These are phyloP conservation scores for Tephrocybe rancida DNA, from an alignment of 768 basidiomycete genomes.

Conservation along the genomic window DNA sequence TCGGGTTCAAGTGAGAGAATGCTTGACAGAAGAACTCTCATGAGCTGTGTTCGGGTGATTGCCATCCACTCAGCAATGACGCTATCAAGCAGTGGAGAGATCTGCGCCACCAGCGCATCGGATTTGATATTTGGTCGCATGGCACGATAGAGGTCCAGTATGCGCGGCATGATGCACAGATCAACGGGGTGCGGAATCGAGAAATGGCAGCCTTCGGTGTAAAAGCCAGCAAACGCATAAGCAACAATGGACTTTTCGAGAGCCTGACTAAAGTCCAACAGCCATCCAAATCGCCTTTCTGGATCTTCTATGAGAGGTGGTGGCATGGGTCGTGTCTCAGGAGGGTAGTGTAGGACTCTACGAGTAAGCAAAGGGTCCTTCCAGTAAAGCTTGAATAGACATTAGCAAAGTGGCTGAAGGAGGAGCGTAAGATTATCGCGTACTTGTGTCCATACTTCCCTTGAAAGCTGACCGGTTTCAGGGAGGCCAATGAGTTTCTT, in stretches of 20 bases:
- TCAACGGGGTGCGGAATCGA: slow-evolving; percentile 1
- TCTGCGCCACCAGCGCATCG: neutral
- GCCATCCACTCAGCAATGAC: neutral
- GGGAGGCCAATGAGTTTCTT: too few species aligned
- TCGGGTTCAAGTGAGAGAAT: neutral
- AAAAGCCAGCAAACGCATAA: neutral
- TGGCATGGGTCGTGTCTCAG: too few species aligned
- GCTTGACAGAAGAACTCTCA: neutral
- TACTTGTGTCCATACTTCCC: too few species aligned
- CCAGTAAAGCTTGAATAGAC: too few species aligned
- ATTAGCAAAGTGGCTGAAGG: too few species aligned
- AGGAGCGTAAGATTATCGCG: too few species aligned
- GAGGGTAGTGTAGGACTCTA: too few species aligned
- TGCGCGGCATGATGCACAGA: neutral
- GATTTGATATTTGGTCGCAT: neutral
- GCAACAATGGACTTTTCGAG: neutral
- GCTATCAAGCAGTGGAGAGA: neutral
- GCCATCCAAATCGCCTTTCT: neutral
- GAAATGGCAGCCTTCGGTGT: neutral
- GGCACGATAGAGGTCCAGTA: neutral
- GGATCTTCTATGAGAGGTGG: neutral
- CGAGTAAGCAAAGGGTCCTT: too few species aligned
- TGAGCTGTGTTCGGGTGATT: neutral
- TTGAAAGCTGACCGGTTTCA: too few species aligned
- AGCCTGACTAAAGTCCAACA: neutral